Conservation (phyloP, 345 rosid genomes). For the Populus nigra region DNA sequence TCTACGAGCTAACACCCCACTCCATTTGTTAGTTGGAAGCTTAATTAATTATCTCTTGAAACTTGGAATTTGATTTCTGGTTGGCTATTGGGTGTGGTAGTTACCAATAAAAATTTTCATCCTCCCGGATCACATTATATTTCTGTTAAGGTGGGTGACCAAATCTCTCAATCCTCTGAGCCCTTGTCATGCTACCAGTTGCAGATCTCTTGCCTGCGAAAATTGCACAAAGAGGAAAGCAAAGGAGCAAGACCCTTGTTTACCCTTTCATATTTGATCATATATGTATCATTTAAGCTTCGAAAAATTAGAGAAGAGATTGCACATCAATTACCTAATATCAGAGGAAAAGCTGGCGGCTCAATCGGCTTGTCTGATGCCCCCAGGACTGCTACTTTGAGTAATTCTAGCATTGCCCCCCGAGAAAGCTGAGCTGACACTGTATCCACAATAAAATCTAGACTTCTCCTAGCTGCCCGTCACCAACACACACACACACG, state of each 20-base stretch:
- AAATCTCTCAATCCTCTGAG: too few relatives aligned
- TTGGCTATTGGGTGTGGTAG: too few relatives aligned
- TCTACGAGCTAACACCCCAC: too few relatives aligned
- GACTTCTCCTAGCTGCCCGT: slow-evolving; percentile 41
- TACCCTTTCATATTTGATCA: background rate
- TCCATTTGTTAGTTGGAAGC: too few relatives aligned
- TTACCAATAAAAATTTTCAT: too few relatives aligned
- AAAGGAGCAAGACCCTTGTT: background rate
- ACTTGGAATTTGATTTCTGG: too few relatives aligned
- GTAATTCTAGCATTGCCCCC: slow-evolving; percentile 49
- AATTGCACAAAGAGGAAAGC: background rate
- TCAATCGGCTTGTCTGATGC: slow-evolving; percentile 50
- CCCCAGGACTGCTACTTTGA: slow-evolving; percentile 42
- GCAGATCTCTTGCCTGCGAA: slow-evolving; percentile 47
- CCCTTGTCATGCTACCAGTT: slow-evolving; percentile 44
- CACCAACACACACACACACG: background rate
- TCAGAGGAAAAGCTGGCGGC: slow-evolving; percentile 54
- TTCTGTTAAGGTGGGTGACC: too few relatives aligned
- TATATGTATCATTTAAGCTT: background rate
- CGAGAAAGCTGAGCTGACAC: slow-evolving; percentile 52
- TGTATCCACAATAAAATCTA: slow-evolving; percentile 56
- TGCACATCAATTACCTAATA: slow-evolving; percentile 38
- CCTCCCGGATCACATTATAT: too few relatives aligned
- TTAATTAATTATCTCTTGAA: too few relatives aligned
- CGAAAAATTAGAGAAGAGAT: background rate